phyloP scores from a whole-genome alignment of 192 early-diverging fungal species.

The Pilaira anomala region DNA sequence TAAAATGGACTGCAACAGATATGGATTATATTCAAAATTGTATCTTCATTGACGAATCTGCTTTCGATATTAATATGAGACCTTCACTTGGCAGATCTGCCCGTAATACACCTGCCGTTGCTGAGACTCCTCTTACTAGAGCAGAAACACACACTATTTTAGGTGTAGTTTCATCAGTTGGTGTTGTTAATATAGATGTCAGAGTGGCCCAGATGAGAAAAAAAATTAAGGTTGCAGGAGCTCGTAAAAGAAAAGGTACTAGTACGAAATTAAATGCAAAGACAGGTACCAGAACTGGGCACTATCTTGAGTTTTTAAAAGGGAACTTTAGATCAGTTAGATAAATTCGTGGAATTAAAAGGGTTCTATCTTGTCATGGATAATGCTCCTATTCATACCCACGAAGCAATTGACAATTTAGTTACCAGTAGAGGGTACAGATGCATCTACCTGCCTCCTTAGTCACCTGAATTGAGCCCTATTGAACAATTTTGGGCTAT shows the following conservation, averaged over 20 bases:
- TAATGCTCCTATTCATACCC: constrained; percentile 15
- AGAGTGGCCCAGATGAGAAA: too few relatives aligned
- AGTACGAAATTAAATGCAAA: too few relatives aligned
- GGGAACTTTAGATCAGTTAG: background rate
- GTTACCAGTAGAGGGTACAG: background rate
- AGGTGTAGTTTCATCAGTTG: constrained; percentile 3
- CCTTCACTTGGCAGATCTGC: background rate
- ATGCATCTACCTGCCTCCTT: constrained; percentile 13
- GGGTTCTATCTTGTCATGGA: constrained; percentile 26
- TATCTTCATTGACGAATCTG: constrained; percentile 22
- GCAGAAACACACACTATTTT: constrained; percentile 2
- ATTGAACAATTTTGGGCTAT: constrained; percentile 24
- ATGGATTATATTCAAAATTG: constrained; percentile 19
- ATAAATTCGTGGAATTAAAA: background rate
- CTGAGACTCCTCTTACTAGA: constrained; percentile 5
- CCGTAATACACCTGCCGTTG: background rate
- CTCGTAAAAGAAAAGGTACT: too few relatives aligned
- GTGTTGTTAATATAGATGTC: constrained; percentile 1
- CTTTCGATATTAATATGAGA: constrained; percentile 21
- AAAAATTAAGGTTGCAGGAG: too few relatives aligned
- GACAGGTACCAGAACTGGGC: too few relatives aligned
- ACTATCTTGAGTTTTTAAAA: background rate
- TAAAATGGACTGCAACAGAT: background rate
- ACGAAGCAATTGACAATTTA: background rate
- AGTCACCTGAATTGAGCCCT: constrained; percentile 14